These are phyloP conservation scores for Leishmania guyanensis DNA, from an alignment of 208 protist genomes.

Conservation along the genomic window DNA sequence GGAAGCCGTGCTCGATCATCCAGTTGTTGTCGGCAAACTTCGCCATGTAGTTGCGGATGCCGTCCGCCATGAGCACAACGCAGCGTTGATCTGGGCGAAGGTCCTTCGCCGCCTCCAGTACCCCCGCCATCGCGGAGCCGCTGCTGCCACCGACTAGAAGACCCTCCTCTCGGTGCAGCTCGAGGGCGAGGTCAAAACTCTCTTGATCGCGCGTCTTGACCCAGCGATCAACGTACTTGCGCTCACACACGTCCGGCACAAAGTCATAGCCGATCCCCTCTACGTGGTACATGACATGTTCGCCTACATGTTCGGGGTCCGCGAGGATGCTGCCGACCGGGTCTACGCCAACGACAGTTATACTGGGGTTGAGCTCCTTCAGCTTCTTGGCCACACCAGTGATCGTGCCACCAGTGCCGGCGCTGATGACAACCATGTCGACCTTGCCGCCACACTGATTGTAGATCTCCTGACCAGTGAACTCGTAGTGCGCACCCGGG, in stretches of 20 bases:
- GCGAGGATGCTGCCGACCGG: conserved; percentile 96
- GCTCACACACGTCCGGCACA: conserved; percentile 95
- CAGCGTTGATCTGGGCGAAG: conserved; percentile 88
- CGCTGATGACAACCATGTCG: conserved; percentile 95
- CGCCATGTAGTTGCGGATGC: conserved; percentile 97
- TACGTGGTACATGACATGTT: conserved; percentile 85
- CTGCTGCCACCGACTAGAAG: conserved; percentile 95
- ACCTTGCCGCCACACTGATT: conserved; percentile 94
- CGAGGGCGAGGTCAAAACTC: conserved; percentile 93
- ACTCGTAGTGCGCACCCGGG: conserved; percentile 95
- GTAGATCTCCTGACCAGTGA: conserved; percentile 96
- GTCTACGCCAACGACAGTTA: conserved; percentile 96
- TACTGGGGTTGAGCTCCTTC: conserved; percentile 62
- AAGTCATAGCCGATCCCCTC: conserved; percentile 99
- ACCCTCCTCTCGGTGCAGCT: conserved; percentile 95
- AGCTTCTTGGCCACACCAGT: conserved; percentile 91
- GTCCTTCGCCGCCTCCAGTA: conserved; percentile 92
- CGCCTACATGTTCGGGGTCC: conserved; percentile 70
- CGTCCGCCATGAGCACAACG: conserved; percentile 96
- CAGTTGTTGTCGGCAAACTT: conserved; percentile 97
- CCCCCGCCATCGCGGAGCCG: conserved; percentile 92
- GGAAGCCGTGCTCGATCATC: conserved; percentile 95
- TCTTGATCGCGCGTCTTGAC: conserved; percentile 94
- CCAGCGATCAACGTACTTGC: conserved; percentile 92
- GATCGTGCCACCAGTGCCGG: conserved; percentile 98